Evolutionary conservation across 306 rosid genomes (phyloP).

Genomic region (Hippophae tibetana): DNA sequence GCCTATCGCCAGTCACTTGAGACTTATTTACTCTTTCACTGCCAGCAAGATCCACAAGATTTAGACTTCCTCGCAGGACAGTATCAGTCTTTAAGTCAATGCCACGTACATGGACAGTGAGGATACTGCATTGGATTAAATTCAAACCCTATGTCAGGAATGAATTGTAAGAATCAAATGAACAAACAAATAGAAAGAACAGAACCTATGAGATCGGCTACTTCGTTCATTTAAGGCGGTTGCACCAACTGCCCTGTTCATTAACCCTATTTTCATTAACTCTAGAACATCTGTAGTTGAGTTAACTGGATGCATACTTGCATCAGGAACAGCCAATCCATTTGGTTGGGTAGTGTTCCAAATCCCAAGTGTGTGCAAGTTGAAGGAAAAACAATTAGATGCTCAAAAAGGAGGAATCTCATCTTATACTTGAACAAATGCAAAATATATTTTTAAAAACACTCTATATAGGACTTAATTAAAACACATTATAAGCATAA

Average conservation of each 20-base stretch:
- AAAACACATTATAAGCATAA: neutral
- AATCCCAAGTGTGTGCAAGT: slow-evolving; percentile 99
- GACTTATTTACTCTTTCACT: slow-evolving; percentile 97
- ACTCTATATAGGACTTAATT: neutral
- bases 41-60: slow-evolving; percentile 96
- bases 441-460: neutral
- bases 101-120: slow-evolving; percentile 92
- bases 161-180: slow-evolving; percentile 13
- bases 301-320: slow-evolving; percentile 81
- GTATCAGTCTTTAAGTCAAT: slow-evolving; percentile 70
- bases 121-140: slow-evolving; percentile 51
- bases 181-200: slow-evolving; percentile 11
- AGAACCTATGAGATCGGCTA: slow-evolving; percentile 93
- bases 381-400: slow-evolving; percentile 40
- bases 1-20: slow-evolving; percentile 97
- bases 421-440: neutral
- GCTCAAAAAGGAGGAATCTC: neutral
- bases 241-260: slow-evolving; percentile 82
- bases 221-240: slow-evolving; percentile 95
- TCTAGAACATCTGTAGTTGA: slow-evolving; percentile 75
- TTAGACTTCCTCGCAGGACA: slow-evolving; percentile 76
- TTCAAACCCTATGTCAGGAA: slow-evolving; percentile 5
- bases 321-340: slow-evolving; percentile 98
- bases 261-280: slow-evolving; percentile 68
- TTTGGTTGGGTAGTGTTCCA: slow-evolving; percentile 91